phyloP scores from a whole-genome alignment of 306 rosid species.

The Lotus japonicus region DNA sequence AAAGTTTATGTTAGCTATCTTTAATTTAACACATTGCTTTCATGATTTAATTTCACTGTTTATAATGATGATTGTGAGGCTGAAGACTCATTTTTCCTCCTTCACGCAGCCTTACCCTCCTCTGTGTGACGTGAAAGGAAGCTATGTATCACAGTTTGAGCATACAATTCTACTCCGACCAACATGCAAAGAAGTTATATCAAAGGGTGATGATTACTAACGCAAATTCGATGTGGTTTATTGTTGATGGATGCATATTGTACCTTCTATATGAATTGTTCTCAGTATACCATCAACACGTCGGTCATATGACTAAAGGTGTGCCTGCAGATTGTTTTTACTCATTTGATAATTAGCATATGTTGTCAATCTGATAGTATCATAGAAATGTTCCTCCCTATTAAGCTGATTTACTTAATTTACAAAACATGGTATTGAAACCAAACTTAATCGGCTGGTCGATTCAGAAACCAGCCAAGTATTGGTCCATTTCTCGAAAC shows the following conservation, averaged over 20 bases:
- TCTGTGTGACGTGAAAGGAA: constrained; percentile 78
- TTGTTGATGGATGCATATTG: background rate
- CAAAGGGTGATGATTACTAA: constrained; percentile 90
- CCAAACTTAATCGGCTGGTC: too few species aligned
- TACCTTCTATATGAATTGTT: constrained; percentile 7
- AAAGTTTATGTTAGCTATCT: background rate
- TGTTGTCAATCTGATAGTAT: too few species aligned
- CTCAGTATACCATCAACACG: background rate
- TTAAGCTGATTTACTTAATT: too few species aligned
- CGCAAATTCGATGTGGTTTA: background rate
- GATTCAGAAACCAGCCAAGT: too few species aligned
- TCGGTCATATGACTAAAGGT: too few species aligned
- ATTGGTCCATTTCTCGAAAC: too few species aligned
- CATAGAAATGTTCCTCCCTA: too few species aligned
- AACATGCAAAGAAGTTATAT: constrained; percentile 96
- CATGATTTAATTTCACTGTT: background rate
- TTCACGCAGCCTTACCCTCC: constrained; percentile 76
- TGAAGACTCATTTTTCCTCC: background rate
- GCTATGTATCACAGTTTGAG: constrained; percentile 92
- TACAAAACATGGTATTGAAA: too few species aligned
- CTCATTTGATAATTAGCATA: background rate
- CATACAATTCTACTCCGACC: constrained; percentile 91
- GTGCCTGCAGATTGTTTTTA: background rate
- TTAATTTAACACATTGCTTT: background rate
- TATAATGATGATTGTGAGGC: background rate